A percentile compares a stretch with the other conserved stretches of the same genome.
These are phyloP conservation scores for Stephanocyclus meneghinianus DNA, from an alignment of 352 stramenopile genomes.

Conservation along the genomic window DNA sequence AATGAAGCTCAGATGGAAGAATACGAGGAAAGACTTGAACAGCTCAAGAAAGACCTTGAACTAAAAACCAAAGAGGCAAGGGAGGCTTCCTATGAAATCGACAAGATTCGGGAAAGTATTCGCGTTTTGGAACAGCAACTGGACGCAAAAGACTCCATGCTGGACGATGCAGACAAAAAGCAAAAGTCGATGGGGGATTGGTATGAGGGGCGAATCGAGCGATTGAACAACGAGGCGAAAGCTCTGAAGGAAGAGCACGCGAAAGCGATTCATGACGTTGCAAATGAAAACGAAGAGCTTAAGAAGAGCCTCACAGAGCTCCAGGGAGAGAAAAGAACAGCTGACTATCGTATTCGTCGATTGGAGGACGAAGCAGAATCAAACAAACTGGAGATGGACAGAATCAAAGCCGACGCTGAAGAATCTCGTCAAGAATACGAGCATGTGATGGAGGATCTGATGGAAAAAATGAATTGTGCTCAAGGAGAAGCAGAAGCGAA, in stretches of 20 bases:
- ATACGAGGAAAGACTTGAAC: conserved; percentile 43
- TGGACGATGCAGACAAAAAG: conserved; percentile 39
- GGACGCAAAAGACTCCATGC: conserved; percentile 31
- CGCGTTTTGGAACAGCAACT: conserved; percentile 43
- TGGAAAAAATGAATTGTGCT: conserved; percentile 54
- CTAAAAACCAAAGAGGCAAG: conserved; percentile 32
- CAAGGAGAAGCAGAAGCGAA: conserved; percentile 39
- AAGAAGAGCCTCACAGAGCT: conserved; percentile 49
- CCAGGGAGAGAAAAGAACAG: conserved; percentile 36
- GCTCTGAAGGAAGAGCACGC: conserved; percentile 40
- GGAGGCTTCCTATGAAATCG: conserved; percentile 37
- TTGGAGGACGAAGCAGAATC: conserved; percentile 47
- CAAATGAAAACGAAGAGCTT: conserved; percentile 48
- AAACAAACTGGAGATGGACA: conserved; percentile 30
- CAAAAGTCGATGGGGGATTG: conserved; percentile 32
- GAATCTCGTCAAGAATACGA: conserved; percentile 44
- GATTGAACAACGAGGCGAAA: conserved; percentile 38
- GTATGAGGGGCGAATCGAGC: conserved; percentile 51
- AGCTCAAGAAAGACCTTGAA: conserved; percentile 39
- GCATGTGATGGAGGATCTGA: conserved; percentile 54
- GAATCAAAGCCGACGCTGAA: conserved; percentile 38
- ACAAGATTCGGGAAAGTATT: conserved; percentile 21
- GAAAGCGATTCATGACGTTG: conserved; percentile 36
- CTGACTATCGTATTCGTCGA: conserved; percentile 48
- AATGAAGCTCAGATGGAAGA: conserved; percentile 24